Evolutionary conservation across 257 asterid species (phyloP), one percentile per base, ranked within the genome.

Genomic region (Scutellaria baicalensis): DNA sequence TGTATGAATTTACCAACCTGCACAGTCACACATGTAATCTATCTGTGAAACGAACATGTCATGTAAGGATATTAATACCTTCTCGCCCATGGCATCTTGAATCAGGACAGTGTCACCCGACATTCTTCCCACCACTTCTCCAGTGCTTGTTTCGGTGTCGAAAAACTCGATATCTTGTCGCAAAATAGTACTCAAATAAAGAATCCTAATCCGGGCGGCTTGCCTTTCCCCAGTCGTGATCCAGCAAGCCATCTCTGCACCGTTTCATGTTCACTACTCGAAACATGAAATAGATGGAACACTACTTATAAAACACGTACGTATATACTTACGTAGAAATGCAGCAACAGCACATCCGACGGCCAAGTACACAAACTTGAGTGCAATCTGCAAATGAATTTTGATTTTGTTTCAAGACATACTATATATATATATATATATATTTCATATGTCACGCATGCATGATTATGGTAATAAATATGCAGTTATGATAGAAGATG

Each of bases 51-150:
- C n/a, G n/a, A n/a, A n/a, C n/a, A n/a, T n/a, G n/a, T n/a, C n/a
- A n/a, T n/a, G n/a, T n/a, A n/a, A n/a, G n/a, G n/a, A n/a, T 3
- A 9, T 12, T 47, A 55, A 38, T 63, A 86, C 96, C 89, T 91
- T 85, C 77, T 86, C 92, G 6, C 89, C 85, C 75, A 88, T 84
- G 67, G 96, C 96, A 61, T 91, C 89, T 71, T 88, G 94, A 45
- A 91, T 85, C 12, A 79, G 68, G 7, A 86, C 83, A 23, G 90
- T 85, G 76, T 91, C 96, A 6, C 89, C 91, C 0, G 97, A 84
- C 84, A 85, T 82, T 55, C 84, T 74, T 18, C 86, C 85, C 13
- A 82, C 70, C 1, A 83, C 90, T 77, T 91, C 89, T 16, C 95
- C 94, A 0, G 85, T 81, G 42, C 73, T 78, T 1, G 81, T 81